These are phyloP conservation scores for Diospyros lotus DNA, from an alignment of 148 eudicot genomes.

Conservation along the genomic window DNA sequence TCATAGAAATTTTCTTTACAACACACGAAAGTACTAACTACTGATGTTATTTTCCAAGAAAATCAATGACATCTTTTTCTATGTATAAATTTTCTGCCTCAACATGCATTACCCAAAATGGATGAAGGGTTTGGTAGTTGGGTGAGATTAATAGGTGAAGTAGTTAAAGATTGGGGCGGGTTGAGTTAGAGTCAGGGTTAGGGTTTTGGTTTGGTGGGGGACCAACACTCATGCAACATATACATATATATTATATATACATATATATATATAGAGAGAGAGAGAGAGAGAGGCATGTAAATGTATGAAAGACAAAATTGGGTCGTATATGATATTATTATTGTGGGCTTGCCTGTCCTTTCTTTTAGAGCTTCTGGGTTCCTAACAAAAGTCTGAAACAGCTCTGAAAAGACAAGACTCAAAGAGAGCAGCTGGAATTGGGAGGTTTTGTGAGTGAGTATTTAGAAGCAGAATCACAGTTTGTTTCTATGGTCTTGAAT, in stretches of 20 bases:
- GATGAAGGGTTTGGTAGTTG: constrained; percentile 11
- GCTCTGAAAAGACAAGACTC: constrained; percentile 13
- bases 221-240: too few relatives aligned
- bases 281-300: constrained; percentile 10
- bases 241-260: background rate
- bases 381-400: constrained; percentile 12
- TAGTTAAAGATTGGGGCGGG: constrained; percentile 9
- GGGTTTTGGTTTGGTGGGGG: constrained; percentile 10
- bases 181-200: background rate
- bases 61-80: too few relatives aligned
- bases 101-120: background rate
- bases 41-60: too few relatives aligned
- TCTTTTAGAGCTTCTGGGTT: constrained; percentile 31
- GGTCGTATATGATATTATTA: constrained; percentile 13
- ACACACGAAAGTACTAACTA: too few relatives aligned
- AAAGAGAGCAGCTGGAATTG: background rate
- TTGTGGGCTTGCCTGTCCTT: constrained; percentile 22
- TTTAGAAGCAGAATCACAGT: too few relatives aligned
- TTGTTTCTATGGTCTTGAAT: too few relatives aligned
- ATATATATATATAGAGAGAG: background rate
- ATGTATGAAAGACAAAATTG: constrained; percentile 53
- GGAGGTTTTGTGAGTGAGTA: background rate
- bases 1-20: too few relatives aligned
- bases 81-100: background rate
- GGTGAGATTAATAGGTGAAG: constrained; percentile 7